Evolutionary conservation across 352 stramenopile genomes (phyloP), one percentile per base, ranked within the genome.

Genomic region (Blastocystis sp.): DNA sequence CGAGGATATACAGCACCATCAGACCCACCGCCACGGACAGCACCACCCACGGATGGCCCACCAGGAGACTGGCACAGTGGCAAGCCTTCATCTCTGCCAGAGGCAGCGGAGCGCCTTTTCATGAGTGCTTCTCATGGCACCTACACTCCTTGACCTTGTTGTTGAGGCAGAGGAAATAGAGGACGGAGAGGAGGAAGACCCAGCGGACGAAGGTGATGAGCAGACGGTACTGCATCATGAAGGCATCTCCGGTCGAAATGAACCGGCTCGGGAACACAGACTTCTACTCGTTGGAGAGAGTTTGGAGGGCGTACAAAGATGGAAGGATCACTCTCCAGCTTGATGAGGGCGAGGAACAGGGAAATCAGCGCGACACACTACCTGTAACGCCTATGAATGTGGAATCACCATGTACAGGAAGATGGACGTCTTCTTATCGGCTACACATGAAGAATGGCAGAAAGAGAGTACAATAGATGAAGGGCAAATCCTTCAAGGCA

Each of bases 131-230:
- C 14, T 14, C 5, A 7, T 14, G 14, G 0, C 48, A 17, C 5
- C 48, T 56, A 56, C 48, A 56, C 48, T 56, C 14, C 48, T 56
- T 56, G 48, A 56, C 14, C 5, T 7, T 28, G 0, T 17, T 67
- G 43, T 84, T 84, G 11, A 69, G 21, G 19, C 38, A 41, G 9
- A 84, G 61, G 2, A 84, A 45, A 28, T 84, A 84, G 41, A 84
- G 45, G 52, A 84, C 56, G 23, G 74, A 69, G 11, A 84, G 21
- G 4, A 84, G 23, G 23, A 11, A 84, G 56, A 70, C 38, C 74
- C 74, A 84, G 1, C 74, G 74, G n/a, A 69, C 21, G 1, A 62
- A 84, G 4, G 74, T 84, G n/a, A 84, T 84, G 21, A 84, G 43
- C 5, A 84, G 56, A 67, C 74, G 74, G 45, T 84, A 84, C 56